Percentiles rank a stretch among this genome's conserved stretches.
Conservation (phyloP, 2,329 filamentous ascomycete species). For the Colletotrichum coccodes region DNA sequence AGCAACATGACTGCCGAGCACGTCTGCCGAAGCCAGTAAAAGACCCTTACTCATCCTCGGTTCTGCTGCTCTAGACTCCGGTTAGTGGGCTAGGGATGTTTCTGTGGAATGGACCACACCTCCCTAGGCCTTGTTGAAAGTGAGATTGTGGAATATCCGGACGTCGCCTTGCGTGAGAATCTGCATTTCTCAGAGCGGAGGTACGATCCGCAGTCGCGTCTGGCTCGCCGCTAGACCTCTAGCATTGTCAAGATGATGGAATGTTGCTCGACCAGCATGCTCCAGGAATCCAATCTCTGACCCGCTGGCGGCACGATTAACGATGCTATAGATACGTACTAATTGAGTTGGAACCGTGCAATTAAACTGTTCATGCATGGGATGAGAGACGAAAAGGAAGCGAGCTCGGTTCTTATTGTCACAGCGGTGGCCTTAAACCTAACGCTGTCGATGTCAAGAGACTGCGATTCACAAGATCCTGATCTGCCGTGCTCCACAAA, state of each 20-base stretch:
- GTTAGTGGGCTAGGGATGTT: background rate
- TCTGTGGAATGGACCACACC: background rate
- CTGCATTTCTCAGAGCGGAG: background rate
- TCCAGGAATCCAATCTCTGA: background rate
- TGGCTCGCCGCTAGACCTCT: background rate
- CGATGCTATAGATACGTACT: background rate
- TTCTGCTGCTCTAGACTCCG: background rate
- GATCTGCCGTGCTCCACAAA: background rate
- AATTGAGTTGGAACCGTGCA: background rate
- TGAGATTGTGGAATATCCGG: too few relatives aligned
- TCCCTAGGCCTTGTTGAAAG: too few relatives aligned
- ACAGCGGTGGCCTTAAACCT: background rate
- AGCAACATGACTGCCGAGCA: background rate
- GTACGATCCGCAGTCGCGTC: background rate
- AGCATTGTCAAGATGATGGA: background rate
- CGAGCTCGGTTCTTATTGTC: background rate
- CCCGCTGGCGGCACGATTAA: background rate
- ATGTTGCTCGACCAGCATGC: background rate
- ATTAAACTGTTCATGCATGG: background rate
- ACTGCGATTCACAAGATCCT: background rate
- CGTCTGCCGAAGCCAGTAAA: background rate
- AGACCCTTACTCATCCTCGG: background rate
- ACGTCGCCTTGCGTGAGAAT: too few relatives aligned
- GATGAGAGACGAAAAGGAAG: background rate
- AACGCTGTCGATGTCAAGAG: slow-evolving; percentile 6